Base-by-base conservation (phyloP, 306 rosid genomes). In the Trifolium dubium region DNA sequence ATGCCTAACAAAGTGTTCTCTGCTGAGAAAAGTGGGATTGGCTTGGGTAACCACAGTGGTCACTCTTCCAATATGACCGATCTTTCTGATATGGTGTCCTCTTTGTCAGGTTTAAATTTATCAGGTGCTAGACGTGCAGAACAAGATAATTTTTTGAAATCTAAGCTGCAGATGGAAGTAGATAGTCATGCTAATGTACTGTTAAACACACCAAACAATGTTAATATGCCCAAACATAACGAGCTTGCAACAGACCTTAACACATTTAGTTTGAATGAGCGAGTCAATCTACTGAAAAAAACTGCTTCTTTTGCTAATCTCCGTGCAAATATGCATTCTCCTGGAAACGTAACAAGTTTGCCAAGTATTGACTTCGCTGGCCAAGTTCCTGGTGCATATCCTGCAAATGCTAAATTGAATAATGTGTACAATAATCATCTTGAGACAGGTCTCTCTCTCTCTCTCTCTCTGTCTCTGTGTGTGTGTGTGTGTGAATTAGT, bases 261-360 rank as follows among this genome's bases (percentile, higher is more conserved):
- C 73, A 69, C 81, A 59, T 59, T 83, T 76, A 62, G 68, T 59
- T 65, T 91, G 47, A 80, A 71, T 72, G 87, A 79, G 70, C 92
- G 70, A 47, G 77, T 76, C 79, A 88, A 81, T 84, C 81, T 92
- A 76, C 79, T 89, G 78, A 87, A 76, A 78, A 79, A 88, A 83
- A 84, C 90, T 79, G 85, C 96, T 80, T 89, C 98, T 63, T 86
- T 75, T 73, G 83, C 96, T 63, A 87, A 76, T 80, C 85, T 94
- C 68, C 87, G 84, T 75, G 75, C 94, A 46, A 86, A 84, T 60
- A 71, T 76, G 64, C 82, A 81, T 81, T 88, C 93, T 67, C 44
- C 82, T 32, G 95, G 89, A 73, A 84, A 71, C 70, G 58, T 67
- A 62, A 54, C 85, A 77, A 85, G 80, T 83, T 55, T 81, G 73